Percentiles rank a stretch among this genome's conserved stretches.
phyloP scores from a whole-genome alignment of 75 land plant genomes.

The Picea sitchensis region DNA sequence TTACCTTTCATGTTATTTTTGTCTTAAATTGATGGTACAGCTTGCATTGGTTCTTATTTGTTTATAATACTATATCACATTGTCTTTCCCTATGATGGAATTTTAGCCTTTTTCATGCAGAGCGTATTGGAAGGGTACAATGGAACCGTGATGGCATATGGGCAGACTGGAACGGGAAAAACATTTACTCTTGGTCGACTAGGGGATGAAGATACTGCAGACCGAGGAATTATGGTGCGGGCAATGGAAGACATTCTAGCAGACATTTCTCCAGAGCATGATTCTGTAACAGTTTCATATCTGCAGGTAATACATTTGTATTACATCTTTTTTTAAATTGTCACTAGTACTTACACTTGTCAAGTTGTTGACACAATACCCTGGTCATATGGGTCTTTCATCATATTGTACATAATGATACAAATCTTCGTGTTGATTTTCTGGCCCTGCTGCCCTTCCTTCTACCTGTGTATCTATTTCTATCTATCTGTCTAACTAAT shows the following conservation, averaged over 20 bases:
- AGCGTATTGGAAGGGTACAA: slow-evolving; percentile 98
- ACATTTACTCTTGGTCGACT: slow-evolving; percentile 92
- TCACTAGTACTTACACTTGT: not conserved
- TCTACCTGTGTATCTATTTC: no score
- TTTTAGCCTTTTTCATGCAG: slow-evolving; percentile 24
- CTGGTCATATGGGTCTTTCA: no score
- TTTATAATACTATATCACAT: no score
- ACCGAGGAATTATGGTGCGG: slow-evolving; percentile 97
- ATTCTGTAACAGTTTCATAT: slow-evolving; percentile 86
- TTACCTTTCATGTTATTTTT: not conserved
- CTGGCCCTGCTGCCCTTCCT: no score
- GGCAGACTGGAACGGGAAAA: slow-evolving; percentile 99
- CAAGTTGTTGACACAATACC: not conserved
- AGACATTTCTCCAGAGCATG: slow-evolving; percentile 63
- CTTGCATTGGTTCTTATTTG: not conserved
- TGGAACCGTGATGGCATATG: slow-evolving; percentile 99
- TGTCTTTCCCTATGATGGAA: no score
- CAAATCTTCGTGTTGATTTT: not conserved
- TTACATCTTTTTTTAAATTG: not conserved
- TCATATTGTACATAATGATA: no score
- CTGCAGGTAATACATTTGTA: slow-evolving; percentile 57
- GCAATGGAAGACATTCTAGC: slow-evolving; percentile 98
- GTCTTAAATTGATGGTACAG: not conserved
- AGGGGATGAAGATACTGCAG: slow-evolving; percentile 90
- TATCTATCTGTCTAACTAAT: not conserved